Percentiles rank a stretch among this genome's conserved stretches.
Conservation (phyloP, 257 asterid genomes). For the Lithospermum erythrorhizon region DNA sequence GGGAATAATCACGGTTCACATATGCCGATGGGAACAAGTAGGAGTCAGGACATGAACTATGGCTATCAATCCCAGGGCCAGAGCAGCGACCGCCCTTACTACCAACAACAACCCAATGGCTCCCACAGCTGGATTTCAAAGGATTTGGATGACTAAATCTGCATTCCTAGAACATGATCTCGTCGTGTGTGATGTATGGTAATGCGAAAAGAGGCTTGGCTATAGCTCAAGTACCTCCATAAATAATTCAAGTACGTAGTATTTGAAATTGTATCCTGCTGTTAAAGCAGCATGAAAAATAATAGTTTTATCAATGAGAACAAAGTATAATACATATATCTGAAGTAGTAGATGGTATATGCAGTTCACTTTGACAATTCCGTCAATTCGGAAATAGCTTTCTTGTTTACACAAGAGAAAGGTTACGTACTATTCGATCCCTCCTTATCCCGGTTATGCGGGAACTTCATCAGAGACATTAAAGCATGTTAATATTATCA, state of each 20-base stretch:
- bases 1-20: slow-evolving; percentile 1
- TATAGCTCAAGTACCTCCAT: slow-evolving; percentile 7
- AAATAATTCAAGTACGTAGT: slow-evolving; percentile 3
- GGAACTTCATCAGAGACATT: too few relatives aligned
- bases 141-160: slow-evolving; percentile 16
- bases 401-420: too few relatives aligned
- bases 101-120: slow-evolving; percentile 2
- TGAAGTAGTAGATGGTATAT: too few relatives aligned
- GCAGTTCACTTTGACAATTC: too few relatives aligned
- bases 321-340: background rate
- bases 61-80: slow-evolving; percentile 1
- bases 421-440: too few relatives aligned
- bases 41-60: background rate
- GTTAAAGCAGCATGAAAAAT: background rate
- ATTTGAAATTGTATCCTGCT: background rate
- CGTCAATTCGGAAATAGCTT: too few relatives aligned
- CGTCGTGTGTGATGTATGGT: background rate
- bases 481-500: too few relatives aligned
- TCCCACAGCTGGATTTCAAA: slow-evolving; percentile 10
- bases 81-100: background rate
- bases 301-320: background rate
- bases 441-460: too few relatives aligned
- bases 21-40: background rate
- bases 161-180: background rate
- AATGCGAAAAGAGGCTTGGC: slow-evolving; percentile 11